phyloP scores from a whole-genome alignment of 2,329 filamentous ascomycete species.

The Epichloe scottii region DNA sequence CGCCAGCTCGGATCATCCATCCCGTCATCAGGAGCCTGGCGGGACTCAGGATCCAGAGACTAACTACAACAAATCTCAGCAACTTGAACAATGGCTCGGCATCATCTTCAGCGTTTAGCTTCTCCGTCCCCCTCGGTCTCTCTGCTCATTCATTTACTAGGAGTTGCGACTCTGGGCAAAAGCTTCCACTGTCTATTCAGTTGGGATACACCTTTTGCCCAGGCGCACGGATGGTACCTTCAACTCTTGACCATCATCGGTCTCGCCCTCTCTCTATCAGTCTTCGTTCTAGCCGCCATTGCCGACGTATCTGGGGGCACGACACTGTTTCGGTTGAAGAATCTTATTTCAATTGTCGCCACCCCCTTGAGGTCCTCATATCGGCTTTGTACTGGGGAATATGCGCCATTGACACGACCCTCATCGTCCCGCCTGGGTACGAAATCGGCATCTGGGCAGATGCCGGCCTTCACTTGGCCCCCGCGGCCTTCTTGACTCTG shows the following conservation, averaged over 20 bases:
- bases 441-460: no score
- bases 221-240: conserved; percentile 53
- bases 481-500: no score
- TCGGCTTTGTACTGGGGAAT: no score
- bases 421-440: no score
- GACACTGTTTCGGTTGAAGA: no score
- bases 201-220: conserved; percentile 40
- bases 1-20: background rate
- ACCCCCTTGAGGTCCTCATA: no score
- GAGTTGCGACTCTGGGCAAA: conserved; percentile 38
- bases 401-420: no score
- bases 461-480: no score
- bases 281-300: conserved; percentile 45
- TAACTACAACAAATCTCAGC: background rate
- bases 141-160: conserved; percentile 52
- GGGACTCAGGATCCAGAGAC: no score
- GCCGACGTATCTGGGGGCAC: no score
- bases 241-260: conserved; percentile 68
- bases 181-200: conserved; percentile 38
- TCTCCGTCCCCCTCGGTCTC: conserved; percentile 51
- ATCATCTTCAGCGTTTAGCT: conserved; percentile 52
- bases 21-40: background rate
- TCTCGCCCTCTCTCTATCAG: conserved; percentile 45
- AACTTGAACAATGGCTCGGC: conserved; percentile 26
- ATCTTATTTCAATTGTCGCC: no score